These are phyloP conservation scores for Aegilops speltoides DNA, from an alignment of 176 grass and related monocot genomes.

Conservation along the genomic window DNA sequence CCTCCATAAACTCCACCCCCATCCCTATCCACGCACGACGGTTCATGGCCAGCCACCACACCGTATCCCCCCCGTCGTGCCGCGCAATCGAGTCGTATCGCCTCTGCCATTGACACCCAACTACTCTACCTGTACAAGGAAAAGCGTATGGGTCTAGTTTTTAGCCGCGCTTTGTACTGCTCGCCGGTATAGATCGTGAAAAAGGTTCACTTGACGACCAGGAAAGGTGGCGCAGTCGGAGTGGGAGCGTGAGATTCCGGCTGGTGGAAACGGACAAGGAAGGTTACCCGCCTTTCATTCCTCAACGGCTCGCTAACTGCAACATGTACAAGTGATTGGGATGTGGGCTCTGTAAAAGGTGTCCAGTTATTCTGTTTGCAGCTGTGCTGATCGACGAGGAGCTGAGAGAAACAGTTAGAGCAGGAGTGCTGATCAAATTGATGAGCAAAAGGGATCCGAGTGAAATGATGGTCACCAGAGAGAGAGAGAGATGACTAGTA, in stretches of 20 bases:
- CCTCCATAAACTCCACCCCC: neutral
- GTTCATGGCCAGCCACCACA: neutral
- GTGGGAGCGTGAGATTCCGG: conserved; percentile 28
- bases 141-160: neutral
- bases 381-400: neutral
- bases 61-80: neutral
- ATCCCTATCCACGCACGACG: neutral
- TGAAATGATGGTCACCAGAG: neutral
- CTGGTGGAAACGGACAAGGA: conserved; percentile 38
- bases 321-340: neutral
- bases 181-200: neutral
- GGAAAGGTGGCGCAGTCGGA: neutral
- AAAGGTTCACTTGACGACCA: neutral
- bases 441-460: neutral
- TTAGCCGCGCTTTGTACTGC: neutral
- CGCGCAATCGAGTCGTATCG: neutral
- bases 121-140: neutral
- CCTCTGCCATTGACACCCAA: conserved; percentile 4
- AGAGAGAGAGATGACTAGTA: neutral
- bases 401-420: too few species aligned
- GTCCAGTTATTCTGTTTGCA: conserved; percentile 7
- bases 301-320: conserved; percentile 33
- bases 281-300: neutral
- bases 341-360: neutral
- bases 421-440: neutral